Evolutionary conservation across 495 filamentous ascomycete species (phyloP).

Genomic region (Penicillium psychrofluorescens): DNA sequence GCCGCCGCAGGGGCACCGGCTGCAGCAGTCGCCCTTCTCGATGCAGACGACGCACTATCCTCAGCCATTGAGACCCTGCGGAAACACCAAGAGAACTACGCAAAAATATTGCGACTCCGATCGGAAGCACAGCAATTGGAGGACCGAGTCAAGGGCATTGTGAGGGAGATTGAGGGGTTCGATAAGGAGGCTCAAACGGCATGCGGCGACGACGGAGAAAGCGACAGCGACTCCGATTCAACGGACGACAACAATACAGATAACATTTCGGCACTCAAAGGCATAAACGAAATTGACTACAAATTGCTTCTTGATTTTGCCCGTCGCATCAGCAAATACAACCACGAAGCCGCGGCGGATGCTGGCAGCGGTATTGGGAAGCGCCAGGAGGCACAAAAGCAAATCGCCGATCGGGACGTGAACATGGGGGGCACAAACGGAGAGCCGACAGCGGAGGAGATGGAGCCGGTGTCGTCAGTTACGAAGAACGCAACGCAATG

Average conservation of each 20-base stretch:
- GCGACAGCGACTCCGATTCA: conserved; percentile 22
- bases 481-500: conserved; percentile 38
- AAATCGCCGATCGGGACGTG: conserved; percentile 17
- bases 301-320: conserved; percentile 38
- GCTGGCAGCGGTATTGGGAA: conserved; percentile 23
- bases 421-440: conserved; percentile 25
- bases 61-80: conserved; percentile 33
- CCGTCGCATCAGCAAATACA: conserved; percentile 42
- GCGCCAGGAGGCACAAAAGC: conserved; percentile 8
- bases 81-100: conserved; percentile 37
- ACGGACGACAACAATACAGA: conserved; percentile 15
- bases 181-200: conserved; percentile 28
- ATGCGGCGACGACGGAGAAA: conserved; percentile 23
- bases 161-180: conserved; percentile 30
- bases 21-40: conserved; percentile 31
- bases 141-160: conserved; percentile 33
- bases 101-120: conserved; percentile 29
- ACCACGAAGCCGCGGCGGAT: conserved; percentile 39
- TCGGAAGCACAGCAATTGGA: conserved; percentile 31
- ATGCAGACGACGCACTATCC: conserved; percentile 35
- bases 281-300: conserved; percentile 36
- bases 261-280: neutral
- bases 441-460: conserved; percentile 11
- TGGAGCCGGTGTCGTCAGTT: conserved; percentile 31
- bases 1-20: conserved; percentile 35